Conservation (phyloP, 495 filamentous ascomycete species). For the Aspergillus hancockii region DNA sequence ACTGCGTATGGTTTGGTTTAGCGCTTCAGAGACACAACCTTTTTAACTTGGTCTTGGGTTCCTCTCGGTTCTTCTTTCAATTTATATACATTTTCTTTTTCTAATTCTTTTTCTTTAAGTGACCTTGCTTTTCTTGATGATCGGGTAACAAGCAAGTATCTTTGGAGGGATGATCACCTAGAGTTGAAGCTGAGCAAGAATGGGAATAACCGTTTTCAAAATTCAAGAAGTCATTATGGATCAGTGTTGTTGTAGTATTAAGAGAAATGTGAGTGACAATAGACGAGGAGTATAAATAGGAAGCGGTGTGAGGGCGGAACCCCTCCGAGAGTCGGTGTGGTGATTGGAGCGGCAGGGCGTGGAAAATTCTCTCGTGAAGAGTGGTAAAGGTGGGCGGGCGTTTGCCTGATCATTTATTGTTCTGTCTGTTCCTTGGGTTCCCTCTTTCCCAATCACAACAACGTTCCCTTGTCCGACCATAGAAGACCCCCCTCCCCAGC, state of each 20-base stretch:
- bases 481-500: not conserved
- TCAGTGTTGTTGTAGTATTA: too few relatives aligned
- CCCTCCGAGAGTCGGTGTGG: slow-evolving; percentile 24
- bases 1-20: not conserved
- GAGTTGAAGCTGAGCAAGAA: not conserved
- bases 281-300: not conserved
- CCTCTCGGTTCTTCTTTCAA: not conserved
- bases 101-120: not conserved
- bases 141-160: not conserved
- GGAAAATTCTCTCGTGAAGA: slow-evolving; percentile 23
- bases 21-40: not conserved
- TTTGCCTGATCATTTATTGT: slow-evolving; percentile 4
- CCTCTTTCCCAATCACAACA: slow-evolving; percentile 5
- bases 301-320: slow-evolving; percentile 21
- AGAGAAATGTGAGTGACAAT: not conserved
- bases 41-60: not conserved
- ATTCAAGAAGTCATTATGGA: too few relatives aligned
- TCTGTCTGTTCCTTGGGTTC: not conserved
- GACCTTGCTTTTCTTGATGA: not conserved
- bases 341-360: slow-evolving; percentile 27
- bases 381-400: slow-evolving; percentile 7
- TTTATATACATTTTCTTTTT: not conserved
- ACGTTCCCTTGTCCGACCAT: not conserved
- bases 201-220: not conserved
- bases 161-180: not conserved